Evolutionary conservation across 306 rosid species (phyloP), one percentile per base, ranked within the genome.

Genomic region (Prunus mira): DNA sequence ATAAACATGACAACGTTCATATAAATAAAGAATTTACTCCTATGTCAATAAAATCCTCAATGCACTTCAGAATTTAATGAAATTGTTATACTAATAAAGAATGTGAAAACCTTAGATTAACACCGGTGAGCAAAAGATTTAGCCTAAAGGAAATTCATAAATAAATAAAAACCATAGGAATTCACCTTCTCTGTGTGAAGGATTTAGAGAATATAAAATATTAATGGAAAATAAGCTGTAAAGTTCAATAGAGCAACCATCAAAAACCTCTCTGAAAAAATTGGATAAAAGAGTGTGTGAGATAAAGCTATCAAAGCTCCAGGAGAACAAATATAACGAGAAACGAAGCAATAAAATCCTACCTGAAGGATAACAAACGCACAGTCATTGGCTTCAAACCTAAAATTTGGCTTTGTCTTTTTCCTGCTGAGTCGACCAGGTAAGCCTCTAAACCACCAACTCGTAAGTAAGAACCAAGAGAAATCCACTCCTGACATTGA

Each of bases 321-420:
- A 50, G 47, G 18, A 49, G 45, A 45, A 11, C 18, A 12, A 13
- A 65, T 45, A 25, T 3, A 52, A 60, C 12, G 19, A 18, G 18
- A 61, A 41, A 46, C 61, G 68, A 22, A 57, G 70, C 70, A 69
- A 27, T 43, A 78, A 78, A 76, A 71, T 73, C 79, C 78, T 84
- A 92, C 98, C 98, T 90, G 69, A 84, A 57, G 30, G 89, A 78
- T 72, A 90, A 85, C 64, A 85, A 81, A 62, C 84, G 87, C 76
- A 89, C 20, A 17, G 82, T 69, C 72, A 88, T 76, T 67, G 93
- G 92, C 83, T 89, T 87, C 83, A 89, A 77, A 66, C 54, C 80
- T 49, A 90, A 85, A 81, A 94, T 82, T 81, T 84, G 84, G 78
- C 74, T 67, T 69, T 83, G 82, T 80, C 77, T 87, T 77, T 82